Evolutionary conservation across 2,329 filamentous ascomycete species (phyloP).

Genomic region (Keithomyces neogunnii): DNA sequence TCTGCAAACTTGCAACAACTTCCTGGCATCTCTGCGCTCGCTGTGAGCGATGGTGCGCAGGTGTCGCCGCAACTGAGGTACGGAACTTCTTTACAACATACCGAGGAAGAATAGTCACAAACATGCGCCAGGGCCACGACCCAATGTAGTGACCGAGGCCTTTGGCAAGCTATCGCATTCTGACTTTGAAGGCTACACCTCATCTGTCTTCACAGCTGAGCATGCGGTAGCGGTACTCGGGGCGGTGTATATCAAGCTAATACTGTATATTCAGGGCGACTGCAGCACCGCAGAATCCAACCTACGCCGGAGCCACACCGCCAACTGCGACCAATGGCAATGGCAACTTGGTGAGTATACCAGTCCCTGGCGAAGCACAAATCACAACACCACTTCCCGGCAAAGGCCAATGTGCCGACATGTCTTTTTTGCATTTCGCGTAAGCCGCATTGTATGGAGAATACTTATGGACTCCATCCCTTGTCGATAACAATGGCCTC

Average conservation of each 20-base stretch:
- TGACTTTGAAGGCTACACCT: background rate
- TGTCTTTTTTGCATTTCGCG: background rate
- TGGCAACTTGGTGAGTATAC: conserved; percentile 30
- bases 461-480: background rate
- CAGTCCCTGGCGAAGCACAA: background rate
- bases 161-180: too few species aligned
- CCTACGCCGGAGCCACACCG: conserved; percentile 25
- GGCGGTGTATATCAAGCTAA: conserved; percentile 4
- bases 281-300: conserved; percentile 12
- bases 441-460: background rate
- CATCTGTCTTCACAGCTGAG: background rate
- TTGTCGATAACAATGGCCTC: background rate
- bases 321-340: conserved; percentile 32
- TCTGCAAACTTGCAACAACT: conserved; percentile 34
- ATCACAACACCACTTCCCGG: background rate
- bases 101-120: background rate
- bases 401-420: background rate
- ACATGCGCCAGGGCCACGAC: background rate
- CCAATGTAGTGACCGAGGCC: too few species aligned
- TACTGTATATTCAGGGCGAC: conserved; percentile 9
- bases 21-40: conserved; percentile 36
- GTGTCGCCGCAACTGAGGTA: conserved; percentile 40
- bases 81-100: conserved; percentile 13
- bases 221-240: background rate
- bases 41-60: conserved; percentile 29